Base-by-base conservation (phyloP, 2,329 filamentous ascomycete species). In the Teratosphaeria destructans region DNA sequence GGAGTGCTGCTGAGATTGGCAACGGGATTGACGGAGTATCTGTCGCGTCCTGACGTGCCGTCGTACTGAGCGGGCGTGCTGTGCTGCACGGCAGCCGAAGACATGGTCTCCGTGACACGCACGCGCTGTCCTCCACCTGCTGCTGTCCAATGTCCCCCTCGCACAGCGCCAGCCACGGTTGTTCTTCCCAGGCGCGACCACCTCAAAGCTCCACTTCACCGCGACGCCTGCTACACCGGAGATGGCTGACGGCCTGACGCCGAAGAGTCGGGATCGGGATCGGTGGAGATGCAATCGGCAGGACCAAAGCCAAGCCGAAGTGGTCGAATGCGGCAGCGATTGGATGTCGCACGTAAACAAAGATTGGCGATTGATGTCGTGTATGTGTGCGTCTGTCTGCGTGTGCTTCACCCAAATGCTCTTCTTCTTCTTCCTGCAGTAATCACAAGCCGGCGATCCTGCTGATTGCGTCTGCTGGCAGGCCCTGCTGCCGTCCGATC, bases 51-150 rank as follows among this genome's bases (percentile, higher is more conserved):
- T 7, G 53, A 55, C 39, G 54, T 55, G 59, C 66, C 66, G 55
- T 64, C 59, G 57, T 68, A 68, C 60, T 67, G 67, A 47, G 66
- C 66, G 32, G 63, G 62, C 32, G 63, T 65, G 65, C 61, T 67
- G 56, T 62, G 64, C 56, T 71, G 70, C 60, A 70, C 62, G 32
- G 67, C 70, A 61, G 70, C 70, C 57, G 67, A 68, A 65, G 70
- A 71, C 70, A 71, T 71, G 59, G 23, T 59, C 43, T 49, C 43
- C 43, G 43, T 49, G 16, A 10, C 43, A 49, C 43, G 43, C 43
- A 49, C 43, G 43, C 23, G 43, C 43, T 49, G 43, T 49, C 43
- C 43, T 5, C 43, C 43, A 49, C 43, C 43, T 49, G 43, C n/a
- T 49, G 43, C 43, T 23, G 43, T 49, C 43, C 43, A 49, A 23